Percentiles rank a stretch among this genome's conserved stretches.
phyloP scores from a whole-genome alignment of 2,329 filamentous ascomycete genomes.

The Aspergillus tubingensis region DNA sequence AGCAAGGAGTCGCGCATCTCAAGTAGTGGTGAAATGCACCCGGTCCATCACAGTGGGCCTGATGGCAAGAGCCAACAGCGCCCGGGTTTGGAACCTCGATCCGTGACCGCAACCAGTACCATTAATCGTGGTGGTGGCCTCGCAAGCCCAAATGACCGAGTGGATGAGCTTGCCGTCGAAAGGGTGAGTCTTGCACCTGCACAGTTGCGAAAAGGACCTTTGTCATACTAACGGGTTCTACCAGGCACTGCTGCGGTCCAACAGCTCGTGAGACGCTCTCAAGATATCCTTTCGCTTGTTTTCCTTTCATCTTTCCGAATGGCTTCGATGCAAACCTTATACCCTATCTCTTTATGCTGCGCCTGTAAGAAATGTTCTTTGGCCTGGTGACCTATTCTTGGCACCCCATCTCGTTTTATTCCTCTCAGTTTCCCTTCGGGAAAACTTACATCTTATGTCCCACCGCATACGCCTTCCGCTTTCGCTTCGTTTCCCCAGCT shows the following conservation, averaged over 20 bases:
- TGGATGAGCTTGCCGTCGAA: constrained; percentile 62
- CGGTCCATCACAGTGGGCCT: constrained; percentile 31
- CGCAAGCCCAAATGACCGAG: constrained; percentile 65
- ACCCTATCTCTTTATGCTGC: constrained; percentile 27
- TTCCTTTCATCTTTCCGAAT: constrained; percentile 27
- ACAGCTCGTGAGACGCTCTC: constrained; percentile 48
- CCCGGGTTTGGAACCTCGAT: constrained; percentile 61
- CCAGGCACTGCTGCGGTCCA: constrained; percentile 49
- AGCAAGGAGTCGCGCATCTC: constrained; percentile 46
- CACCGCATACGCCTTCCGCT: constrained; percentile 3
- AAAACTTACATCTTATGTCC: constrained; percentile 9
- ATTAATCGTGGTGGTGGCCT: constrained; percentile 54
- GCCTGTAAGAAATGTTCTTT: constrained; percentile 26
- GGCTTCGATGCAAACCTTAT: constrained; percentile 32
- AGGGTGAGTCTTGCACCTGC: constrained; percentile 49
- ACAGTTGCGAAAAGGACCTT: constrained; percentile 3
- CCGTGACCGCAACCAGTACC: constrained; percentile 69
- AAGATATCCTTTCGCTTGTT: constrained; percentile 27
- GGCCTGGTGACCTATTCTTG: constrained; percentile 15
- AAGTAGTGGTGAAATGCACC: constrained; percentile 43
- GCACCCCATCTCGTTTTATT: constrained; percentile 14
- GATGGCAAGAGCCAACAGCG: constrained; percentile 48
- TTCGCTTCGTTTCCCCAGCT: constrained; percentile 4
- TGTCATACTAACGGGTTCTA: constrained; percentile 26
- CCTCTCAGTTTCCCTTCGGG: constrained; percentile 17